Evolutionary conservation across 306 rosid species (phyloP), one percentile per base, ranked within the genome.

Genomic region (Mucuna pruriens): DNA sequence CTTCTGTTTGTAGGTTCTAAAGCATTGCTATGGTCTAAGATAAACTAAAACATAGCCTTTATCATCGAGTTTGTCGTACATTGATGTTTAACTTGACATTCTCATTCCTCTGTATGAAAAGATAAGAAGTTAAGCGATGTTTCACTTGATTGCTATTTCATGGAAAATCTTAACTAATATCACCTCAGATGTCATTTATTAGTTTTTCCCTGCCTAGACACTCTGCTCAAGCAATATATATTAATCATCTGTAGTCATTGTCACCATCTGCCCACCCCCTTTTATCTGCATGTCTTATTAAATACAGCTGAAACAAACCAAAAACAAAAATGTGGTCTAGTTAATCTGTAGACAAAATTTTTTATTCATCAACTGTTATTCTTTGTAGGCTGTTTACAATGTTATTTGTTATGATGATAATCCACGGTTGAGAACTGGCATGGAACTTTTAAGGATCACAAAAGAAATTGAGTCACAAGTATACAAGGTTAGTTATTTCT

Each of bases 321-420:
- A 64, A 58, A 49, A 5, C 16, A 6, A 25, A 4, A 22, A 48
- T 84, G 51, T 38, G 31, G 26, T 55, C 22, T 40, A 5, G 40
- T 46, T 73, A 22, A 29, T 45, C 61, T 48, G 13, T 4, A 55
- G 26, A 70, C 58, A 78, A 44, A 13, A 16, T 29, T 38, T 31
- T 54, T 79, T 20, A 54, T 3, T 36, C 68, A 26, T 25, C 9
- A 38, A 38, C 20, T 23, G 17, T 54, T 29, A 81, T 61, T 22
- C 40, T 48, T 70, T 72, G 25, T 85, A 94, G 97, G 94, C 94
- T 49, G 92, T 62, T 52, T 94, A 90, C 91, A 92, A 94, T 68
- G 97, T 94, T 71, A 92, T 88, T 22, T 92, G 89, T 70, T 94
- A 94, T 61, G 70, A 84, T 3, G 93, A 80, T 69, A 82, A 55